Evolutionary conservation across 1,284 basidiomycete genomes (phyloP), one percentile per base, ranked within the genome.

Genomic region (Boletus sp.): DNA sequence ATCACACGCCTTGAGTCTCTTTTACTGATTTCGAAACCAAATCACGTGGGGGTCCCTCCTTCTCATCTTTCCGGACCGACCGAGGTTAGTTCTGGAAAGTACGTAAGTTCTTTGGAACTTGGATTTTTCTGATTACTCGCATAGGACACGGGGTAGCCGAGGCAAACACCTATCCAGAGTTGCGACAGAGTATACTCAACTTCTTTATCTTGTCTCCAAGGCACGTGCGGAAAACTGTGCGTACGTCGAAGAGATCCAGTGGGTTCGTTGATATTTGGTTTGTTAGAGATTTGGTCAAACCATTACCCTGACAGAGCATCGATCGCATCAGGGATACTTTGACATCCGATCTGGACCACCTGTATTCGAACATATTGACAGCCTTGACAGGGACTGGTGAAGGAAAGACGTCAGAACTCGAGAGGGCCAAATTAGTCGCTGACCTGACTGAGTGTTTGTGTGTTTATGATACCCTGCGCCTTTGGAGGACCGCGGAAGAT

Each of bases 201-300:
- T 98, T n/a, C 79, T 94, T 37, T 98, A 98, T 71, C 90, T 97
- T 64, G 82, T 86, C 41, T 83, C 85, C 18, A 96, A 97, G 71
- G 92, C 94, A 18, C 80, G 84, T 12, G 77, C 77, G 13, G 88
- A 93, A 65, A 81, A 82, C 2, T 92, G 92, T 69, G 80, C 80
- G 11, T 94, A 93, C 65, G 84, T 96, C 2, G 82, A 89, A 57
- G 88, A 90, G 62, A 83, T 94, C 16, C 86, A 92, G 79, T 91
- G 89, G 83, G 94, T 96, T 73, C 78, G 91, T 85, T 66, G 67
- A 69, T 68, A 64, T 65, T 53, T 58, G 53, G 55, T 53, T 37
- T 35, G 41, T 59, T 53, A 27, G 36, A n/a, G 47, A 45, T 51
- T 36, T 55, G 53, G 52, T 56, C 63, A 54, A 58, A 65, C 42